Percentiles rank a stretch among this genome's conserved stretches.
Evolutionary conservation across 371 early-diverging fungal species (phyloP).

Genomic region (Caulochytrium protostelioides): DNA sequence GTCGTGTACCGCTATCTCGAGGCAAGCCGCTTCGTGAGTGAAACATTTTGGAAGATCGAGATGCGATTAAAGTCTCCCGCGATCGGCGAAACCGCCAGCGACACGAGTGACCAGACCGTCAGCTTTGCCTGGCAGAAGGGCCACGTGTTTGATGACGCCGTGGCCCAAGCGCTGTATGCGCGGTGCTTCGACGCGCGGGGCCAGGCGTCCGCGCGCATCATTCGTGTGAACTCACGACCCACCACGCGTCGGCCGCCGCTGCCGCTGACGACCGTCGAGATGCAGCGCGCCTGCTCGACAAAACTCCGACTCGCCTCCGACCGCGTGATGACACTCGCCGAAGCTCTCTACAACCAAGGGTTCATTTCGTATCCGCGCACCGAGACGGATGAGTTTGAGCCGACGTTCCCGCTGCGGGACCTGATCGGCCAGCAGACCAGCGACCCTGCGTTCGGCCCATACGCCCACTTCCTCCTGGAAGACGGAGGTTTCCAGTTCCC

Average conservation of each 20-base stretch:
- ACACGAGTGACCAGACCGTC: constrained; percentile 18
- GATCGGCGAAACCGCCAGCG: too few relatives aligned
- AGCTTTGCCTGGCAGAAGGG: constrained; percentile 53
- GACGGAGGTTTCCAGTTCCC: constrained; percentile 41
- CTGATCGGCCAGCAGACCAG: constrained; percentile 42
- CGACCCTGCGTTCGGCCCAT: constrained; percentile 39
- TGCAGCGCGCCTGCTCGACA: constrained; percentile 67
- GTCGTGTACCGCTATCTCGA: constrained; percentile 79
- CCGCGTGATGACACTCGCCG: constrained; percentile 66
- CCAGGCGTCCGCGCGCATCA: constrained; percentile 38
- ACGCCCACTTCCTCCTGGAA: constrained; percentile 20
- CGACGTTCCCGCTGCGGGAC: constrained; percentile 44
- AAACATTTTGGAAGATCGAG: constrained; percentile 77
- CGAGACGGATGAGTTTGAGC: constrained; percentile 88
- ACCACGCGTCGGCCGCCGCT: constrained; percentile 56
- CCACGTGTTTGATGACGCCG: constrained; percentile 51
- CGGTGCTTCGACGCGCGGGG: constrained; percentile 37
- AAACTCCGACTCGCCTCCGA: constrained; percentile 55
- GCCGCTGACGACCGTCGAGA: constrained; percentile 86
- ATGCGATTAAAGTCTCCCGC: too few relatives aligned
- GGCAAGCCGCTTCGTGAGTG: constrained; percentile 63
- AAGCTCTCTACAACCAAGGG: constrained; percentile 64
- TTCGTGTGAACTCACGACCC: constrained; percentile 30
- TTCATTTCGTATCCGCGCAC: constrained; percentile 98
- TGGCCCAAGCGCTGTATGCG: constrained; percentile 48